Evolutionary conservation across 352 stramenopile genomes (phyloP), one percentile per base, ranked within the genome.

Genomic region (Pythium apleroticum): DNA sequence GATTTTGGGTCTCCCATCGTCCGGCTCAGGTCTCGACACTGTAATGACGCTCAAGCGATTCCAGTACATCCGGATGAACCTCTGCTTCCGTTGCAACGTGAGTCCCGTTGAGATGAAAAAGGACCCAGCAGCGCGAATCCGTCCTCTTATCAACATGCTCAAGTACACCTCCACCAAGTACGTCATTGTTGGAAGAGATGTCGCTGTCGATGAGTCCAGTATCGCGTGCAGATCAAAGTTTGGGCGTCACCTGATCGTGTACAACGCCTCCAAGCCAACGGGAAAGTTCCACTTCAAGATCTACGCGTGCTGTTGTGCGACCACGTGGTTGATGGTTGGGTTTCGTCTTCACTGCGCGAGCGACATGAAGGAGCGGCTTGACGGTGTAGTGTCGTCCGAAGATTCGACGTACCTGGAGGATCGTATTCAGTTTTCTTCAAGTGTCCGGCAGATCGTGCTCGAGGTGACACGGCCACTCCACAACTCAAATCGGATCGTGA

Each of bases 251-350:
- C 17, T 75, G 1, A 80, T 76, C 22, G 62, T 75, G 25, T 80
- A 59, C 49, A 80, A 76, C 25, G 22, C 65, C 1, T 63, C 63
- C 27, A 80, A 77, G n/a, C 67, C 73, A 12, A 66, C 58, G 9
- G 70, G 73, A 0, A 75, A 76, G 39, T 74, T 72, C 35, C 70
- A 80, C 24, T 77, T 80, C 59, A 65, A 73, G 9, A 63, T 80
- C 4, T 76, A 76, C 41, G 63, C 65, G 30, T 53, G 66, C 11
- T 77, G 67, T 27, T 80, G 73, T n/a, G 24, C 73, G 0, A 76
- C 62, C 3, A 57, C 65, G 0, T 75, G 73, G 64, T 62, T 77
- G 35, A 60, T 65, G 39, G 24, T 77, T 6, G 59, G 53, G 15
- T 77, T 73, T 65, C 66, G 64, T 2, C 37, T 77, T 0, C 73